Percentiles rank a stretch among this genome's conserved stretches.
Evolutionary conservation across 345 rosid species (phyloP).

Genomic region (Diplotaxis tenuifolia): DNA sequence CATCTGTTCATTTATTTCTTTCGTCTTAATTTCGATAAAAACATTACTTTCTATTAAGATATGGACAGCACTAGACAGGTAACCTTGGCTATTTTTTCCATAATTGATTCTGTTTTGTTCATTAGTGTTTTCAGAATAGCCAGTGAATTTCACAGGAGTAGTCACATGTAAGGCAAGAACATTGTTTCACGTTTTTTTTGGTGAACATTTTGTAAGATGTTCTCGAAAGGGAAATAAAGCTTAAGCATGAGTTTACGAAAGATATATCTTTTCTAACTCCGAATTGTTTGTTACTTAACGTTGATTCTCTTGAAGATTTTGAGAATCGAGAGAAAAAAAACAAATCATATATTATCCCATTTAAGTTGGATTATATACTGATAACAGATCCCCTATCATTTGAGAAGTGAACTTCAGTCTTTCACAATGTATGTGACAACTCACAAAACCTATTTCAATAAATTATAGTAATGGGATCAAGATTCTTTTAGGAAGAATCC

Average conservation of each 20-base stretch:
- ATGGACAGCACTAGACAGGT: constrained; percentile 27
- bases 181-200: not conserved
- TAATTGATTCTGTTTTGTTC: constrained; percentile 10
- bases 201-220: not conserved
- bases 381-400: too few relatives aligned
- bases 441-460: not conserved
- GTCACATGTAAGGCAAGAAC: constrained; percentile 11
- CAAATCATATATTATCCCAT: not conserved
- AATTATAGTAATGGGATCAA: not conserved
- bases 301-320: not conserved
- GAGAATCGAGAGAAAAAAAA: not conserved
- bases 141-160: constrained; percentile 9
- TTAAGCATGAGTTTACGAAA: not conserved
- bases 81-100: not conserved
- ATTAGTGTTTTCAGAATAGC: not conserved
- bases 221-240: not conserved
- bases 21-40: constrained; percentile 6
- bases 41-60: not conserved
- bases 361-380: too few relatives aligned
- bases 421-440: not conserved
- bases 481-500: not conserved
- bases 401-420: not conserved
- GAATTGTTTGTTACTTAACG: not conserved
- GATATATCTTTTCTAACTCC: not conserved
- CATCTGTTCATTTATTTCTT: constrained; percentile 9